A percentile compares a stretch with the other conserved stretches of the same genome.
Conservation (phyloP, 2,329 filamentous ascomycete genomes). For the Cladosporium halotolerans region DNA sequence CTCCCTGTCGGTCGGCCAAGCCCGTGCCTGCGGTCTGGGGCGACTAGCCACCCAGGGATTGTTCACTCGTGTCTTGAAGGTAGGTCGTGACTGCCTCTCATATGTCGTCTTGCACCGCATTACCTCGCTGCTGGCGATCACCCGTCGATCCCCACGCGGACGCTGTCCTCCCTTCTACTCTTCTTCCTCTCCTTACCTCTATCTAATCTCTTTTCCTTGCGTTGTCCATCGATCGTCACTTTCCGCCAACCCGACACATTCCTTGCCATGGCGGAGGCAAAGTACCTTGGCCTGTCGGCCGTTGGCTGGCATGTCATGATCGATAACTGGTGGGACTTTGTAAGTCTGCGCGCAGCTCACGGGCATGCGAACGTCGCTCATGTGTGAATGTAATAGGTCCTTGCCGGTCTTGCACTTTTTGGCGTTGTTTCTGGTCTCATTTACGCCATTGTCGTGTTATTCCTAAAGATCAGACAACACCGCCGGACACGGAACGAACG, state of each 20-base stretch:
- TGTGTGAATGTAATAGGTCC: constrained; percentile 12
- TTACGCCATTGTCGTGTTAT: not conserved
- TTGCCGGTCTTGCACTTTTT: constrained; percentile 15
- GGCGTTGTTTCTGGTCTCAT: constrained; percentile 10
- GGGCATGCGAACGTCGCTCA: constrained; percentile 1
- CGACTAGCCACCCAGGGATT: constrained; percentile 4
- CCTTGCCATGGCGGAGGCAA: constrained; percentile 7
- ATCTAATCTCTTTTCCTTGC: constrained; percentile 5
- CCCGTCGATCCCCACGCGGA: not conserved
- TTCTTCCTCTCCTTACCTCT: constrained; percentile 1
- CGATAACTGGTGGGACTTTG: constrained; percentile 39
- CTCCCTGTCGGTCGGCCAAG: not conserved
- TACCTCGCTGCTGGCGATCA: not conserved
- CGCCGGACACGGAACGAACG: not conserved
- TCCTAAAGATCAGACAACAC: not conserved
- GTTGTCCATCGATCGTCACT: not conserved
- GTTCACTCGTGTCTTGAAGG: not conserved
- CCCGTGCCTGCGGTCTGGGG: constrained; percentile 6
- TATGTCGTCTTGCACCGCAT: not conserved
- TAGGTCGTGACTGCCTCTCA: constrained; percentile 1
- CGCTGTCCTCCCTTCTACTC: not conserved
- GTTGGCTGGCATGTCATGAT: constrained; percentile 34
- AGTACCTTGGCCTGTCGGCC: constrained; percentile 14
- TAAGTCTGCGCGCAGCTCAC: constrained; percentile 19
- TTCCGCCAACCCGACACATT: not conserved